These are phyloP conservation scores for Plectranthus barbatus DNA, from an alignment of 257 asterid species.

Conservation along the genomic window DNA sequence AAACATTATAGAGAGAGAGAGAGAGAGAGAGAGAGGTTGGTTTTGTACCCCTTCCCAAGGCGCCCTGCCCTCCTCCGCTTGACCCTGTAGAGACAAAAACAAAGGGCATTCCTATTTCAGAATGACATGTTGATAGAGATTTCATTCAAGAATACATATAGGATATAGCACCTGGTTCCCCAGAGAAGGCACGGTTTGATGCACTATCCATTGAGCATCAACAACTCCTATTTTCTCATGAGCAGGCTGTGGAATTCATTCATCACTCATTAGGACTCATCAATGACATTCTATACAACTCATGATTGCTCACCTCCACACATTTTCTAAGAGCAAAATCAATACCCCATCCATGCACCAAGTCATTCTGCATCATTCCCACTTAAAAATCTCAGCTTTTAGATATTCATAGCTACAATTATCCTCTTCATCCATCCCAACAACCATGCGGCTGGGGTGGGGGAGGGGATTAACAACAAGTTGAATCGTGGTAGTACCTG, in stretches of 20 bases:
- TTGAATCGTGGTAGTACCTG: conserved; percentile 45
- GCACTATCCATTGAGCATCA: conserved; percentile 90
- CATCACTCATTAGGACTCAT: no score
- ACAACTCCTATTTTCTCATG: conserved; percentile 92
- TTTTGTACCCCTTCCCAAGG: conserved; percentile 96
- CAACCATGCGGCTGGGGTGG: no score
- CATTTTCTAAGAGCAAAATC: conserved; percentile 92
- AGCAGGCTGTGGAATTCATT: conserved; percentile 58
- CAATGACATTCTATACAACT: background rate
- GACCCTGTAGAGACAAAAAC: conserved; percentile 76
- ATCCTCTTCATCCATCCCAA: no score
- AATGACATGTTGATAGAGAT: background rate
- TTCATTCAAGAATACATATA: no score
- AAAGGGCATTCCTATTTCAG: background rate
- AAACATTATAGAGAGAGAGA: background rate
- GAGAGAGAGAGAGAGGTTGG: no score
- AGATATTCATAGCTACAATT: no score
- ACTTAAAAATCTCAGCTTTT: no score
- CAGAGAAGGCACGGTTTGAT: conserved; percentile 92
- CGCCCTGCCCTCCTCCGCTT: conserved; percentile 69
- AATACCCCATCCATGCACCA: conserved; percentile 99
- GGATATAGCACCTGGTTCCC: conserved; percentile 61
- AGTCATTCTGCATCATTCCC: conserved; percentile 64
- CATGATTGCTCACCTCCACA: conserved; percentile 54
- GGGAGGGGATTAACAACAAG: no score